Conservation (phyloP, 2,329 filamentous ascomycete species). For the Sporothrix euskadiensis region DNA sequence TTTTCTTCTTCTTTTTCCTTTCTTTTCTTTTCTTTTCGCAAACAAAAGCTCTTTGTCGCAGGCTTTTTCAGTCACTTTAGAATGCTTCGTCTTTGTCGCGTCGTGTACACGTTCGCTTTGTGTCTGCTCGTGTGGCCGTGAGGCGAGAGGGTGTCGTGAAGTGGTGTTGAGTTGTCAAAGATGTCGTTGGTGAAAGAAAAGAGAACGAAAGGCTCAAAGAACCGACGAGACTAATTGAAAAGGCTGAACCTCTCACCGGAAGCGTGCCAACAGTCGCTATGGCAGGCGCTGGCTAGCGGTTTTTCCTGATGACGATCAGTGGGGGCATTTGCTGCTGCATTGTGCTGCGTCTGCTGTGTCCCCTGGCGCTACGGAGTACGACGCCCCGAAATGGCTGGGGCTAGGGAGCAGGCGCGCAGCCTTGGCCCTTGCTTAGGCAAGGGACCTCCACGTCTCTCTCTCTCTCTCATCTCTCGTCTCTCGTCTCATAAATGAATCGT, state of each 20-base stretch:
- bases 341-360: neutral
- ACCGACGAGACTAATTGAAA: neutral
- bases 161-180: neutral
- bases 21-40: neutral
- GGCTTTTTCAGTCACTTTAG: neutral
- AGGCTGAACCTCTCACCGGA: neutral
- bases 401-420: neutral
- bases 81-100: neutral
- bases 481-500: neutral
- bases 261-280: neutral
- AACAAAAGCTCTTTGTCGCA: neutral
- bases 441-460: neutral
- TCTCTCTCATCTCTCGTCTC: neutral
- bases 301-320: neutral
- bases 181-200: neutral
- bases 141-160: neutral
- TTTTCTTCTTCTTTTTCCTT: no score
- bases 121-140: neutral
- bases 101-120: neutral
- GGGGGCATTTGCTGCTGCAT: neutral
- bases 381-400: neutral
- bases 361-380: neutral
- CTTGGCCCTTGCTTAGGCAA: neutral
- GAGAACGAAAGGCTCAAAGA: neutral
- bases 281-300: slow-evolving; percentile 8